Conservation (phyloP, 2,329 filamentous ascomycete genomes). For the Pleoardoris graminearum region DNA sequence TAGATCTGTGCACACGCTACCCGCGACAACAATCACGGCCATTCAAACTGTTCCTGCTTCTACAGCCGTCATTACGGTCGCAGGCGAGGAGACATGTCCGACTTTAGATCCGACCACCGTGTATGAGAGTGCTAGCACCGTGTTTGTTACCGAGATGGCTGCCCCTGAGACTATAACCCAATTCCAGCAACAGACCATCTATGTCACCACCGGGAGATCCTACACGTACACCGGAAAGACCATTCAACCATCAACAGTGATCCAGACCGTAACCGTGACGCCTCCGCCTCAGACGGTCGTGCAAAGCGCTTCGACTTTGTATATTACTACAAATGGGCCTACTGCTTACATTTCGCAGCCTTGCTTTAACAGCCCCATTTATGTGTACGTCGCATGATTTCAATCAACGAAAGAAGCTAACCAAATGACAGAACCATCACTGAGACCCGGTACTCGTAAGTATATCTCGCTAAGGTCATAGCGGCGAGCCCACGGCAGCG, state of each 20-base stretch:
- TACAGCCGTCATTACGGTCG: background rate
- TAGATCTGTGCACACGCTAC: no score
- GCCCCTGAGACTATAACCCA: background rate
- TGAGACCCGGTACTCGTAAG: background rate
- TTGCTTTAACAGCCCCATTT: background rate
- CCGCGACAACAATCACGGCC: no score
- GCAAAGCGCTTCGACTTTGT: background rate
- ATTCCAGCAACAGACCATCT: background rate
- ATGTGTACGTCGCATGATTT: background rate
- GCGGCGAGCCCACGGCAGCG: no score
- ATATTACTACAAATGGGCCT: background rate
- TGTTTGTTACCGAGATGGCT: background rate
- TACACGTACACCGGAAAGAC: background rate
- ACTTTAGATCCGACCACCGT: background rate
- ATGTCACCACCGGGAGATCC: background rate
- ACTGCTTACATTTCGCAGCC: background rate
- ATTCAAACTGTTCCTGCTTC: background rate
- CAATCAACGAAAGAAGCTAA: background rate
- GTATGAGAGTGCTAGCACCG: background rate
- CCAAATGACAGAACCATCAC: background rate
- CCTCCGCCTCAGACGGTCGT: background rate
- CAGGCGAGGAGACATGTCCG: background rate
- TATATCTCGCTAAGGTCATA: background rate
- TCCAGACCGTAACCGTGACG: background rate
- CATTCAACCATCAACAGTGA: background rate